Evolutionary conservation across 2,329 filamentous ascomycete species (phyloP).

Genomic region (Trichoderma koningii): DNA sequence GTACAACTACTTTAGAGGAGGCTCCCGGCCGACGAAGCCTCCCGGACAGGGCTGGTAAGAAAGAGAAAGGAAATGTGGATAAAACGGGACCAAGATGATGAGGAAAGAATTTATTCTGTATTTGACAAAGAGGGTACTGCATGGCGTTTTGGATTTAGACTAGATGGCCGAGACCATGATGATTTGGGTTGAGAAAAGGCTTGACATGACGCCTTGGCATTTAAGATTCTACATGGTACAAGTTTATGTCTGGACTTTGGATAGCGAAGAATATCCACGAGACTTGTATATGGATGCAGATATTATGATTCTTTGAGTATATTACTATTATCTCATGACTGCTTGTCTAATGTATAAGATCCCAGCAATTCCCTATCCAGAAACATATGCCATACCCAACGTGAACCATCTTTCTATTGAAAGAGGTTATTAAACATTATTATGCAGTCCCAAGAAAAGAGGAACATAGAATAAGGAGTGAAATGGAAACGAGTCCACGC

Average conservation of each 20-base stretch:
- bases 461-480: no score
- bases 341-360: no score
- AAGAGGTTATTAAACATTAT: no score
- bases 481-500: background rate
- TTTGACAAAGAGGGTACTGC: constrained; percentile 23
- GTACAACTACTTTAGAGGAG: constrained; percentile 60
- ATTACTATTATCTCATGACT: no score
- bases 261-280: constrained; percentile 12
- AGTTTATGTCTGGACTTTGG: background rate
- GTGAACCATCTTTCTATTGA: no score
- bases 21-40: constrained; percentile 33
- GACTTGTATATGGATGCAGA: no score
- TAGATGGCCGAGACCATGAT: constrained; percentile 9
- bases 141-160: constrained; percentile 31
- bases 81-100: background rate
- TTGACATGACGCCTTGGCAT: constrained; percentile 3
- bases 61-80: background rate
- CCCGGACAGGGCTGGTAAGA: constrained; percentile 47
- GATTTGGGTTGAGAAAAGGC: background rate
- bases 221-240: no score
- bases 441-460: no score
- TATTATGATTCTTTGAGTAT: no score
- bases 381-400: no score
- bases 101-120: constrained; percentile 10
- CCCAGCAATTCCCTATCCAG: no score